Base-by-base conservation (phyloP, 2,329 filamentous ascomycete genomes). In the Cryphonectria parasitica region DNA sequence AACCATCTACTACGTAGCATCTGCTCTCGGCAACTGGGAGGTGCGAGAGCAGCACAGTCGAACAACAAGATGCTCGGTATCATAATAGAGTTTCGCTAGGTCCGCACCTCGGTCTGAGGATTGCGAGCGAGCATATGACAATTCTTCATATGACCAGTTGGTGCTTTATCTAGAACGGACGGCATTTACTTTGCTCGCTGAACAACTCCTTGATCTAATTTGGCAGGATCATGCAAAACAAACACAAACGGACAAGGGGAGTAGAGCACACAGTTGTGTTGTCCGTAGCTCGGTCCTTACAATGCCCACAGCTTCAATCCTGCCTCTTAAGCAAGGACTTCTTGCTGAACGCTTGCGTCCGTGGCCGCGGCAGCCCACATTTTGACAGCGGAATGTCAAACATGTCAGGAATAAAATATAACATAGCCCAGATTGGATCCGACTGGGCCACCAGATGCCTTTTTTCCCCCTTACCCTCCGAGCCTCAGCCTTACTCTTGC, bases 331-430 rank as follows among this genome's bases (percentile, higher is more conserved):
- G 11, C 13, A 43, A 43, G 41, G 8, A 39, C 10, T 43, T 3
- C 41, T 17, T 43, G 5, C 8, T 13, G 2, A 43, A 17, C 13
- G n/a, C 22, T 54, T 25, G n/a, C 10, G n/a, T 19, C 49, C 49
- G 49, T 13, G 13, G 63, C 19, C 15, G 17, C 63, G 52, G 65
- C 54, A 61, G 41, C 66, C 52, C 54, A 67, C 65, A 60, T 67
- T 45, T 67, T 49, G 54, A 45, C 56, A 67, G 41, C 41, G 25
- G 39, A 67, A n/a, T 17, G 36, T 60, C 54, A 67, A 67, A 61
- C 41, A 34, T 25, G 34, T 22, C 66, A 60, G 56, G 66, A 56
- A 43, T 61, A n/a, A 39, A 39, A 39, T 10, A 39, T 39, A 39
- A 11, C 36, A 25, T 22, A 19, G 43, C 49, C 15, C 22, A 58